Percentiles rank a stretch among this genome's conserved stretches.
Conservation (phyloP, 495 filamentous ascomycete genomes). For the Aspergillus bridgeri region DNA sequence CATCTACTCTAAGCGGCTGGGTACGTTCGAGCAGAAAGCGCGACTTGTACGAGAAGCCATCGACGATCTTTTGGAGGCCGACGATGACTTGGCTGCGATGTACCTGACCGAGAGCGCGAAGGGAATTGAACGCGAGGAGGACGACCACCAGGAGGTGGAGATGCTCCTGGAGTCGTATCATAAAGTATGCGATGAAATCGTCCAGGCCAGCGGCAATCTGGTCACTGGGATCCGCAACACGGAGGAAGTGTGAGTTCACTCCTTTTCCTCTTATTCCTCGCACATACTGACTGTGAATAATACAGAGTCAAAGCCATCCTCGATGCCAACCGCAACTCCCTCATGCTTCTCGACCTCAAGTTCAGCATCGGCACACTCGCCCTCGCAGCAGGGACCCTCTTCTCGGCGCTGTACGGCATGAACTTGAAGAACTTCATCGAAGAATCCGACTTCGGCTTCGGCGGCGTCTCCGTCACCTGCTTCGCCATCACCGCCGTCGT, state of each 20-base stretch:
- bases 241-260: conserved; percentile 80
- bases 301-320: conserved; percentile 89
- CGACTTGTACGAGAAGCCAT: conserved; percentile 92
- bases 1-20: conserved; percentile 90
- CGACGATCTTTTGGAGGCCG: conserved; percentile 93
- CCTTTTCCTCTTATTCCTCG: not conserved
- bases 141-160: conserved; percentile 95
- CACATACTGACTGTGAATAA: not conserved
- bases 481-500: conserved; percentile 71
- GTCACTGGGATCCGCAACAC: conserved; percentile 97
- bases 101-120: conserved; percentile 83
- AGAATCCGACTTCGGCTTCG: conserved; percentile 88
- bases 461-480: conserved; percentile 64
- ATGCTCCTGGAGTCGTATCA: conserved; percentile 96
- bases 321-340: conserved; percentile 93
- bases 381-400: conserved; percentile 85
- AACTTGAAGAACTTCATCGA: conserved; percentile 99
- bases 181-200: conserved; percentile 96
- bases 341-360: conserved; percentile 96
- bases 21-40: conserved; percentile 96
- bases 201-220: conserved; percentile 87
- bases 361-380: conserved; percentile 94
- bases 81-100: conserved; percentile 94
- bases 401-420: conserved; percentile 98
- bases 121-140: conserved; percentile 69